Evolutionary conservation across 2,329 filamentous ascomycete species (phyloP), one percentile per base, ranked within the genome.

Genomic region (Diplodia intermedia): DNA sequence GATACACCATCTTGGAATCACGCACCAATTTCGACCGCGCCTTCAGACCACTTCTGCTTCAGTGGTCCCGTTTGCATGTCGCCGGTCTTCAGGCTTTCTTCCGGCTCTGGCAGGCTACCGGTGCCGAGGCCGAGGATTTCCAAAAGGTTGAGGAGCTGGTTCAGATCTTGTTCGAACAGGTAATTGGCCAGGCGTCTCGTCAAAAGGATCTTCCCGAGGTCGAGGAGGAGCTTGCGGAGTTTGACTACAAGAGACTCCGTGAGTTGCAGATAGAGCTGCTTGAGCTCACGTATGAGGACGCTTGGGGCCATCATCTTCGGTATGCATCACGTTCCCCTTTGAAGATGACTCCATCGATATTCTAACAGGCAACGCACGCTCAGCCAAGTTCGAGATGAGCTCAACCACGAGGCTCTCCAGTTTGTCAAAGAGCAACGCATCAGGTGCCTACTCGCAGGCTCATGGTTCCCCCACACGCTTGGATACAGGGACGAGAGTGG

Each of bases 351-450:
- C 3, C 40, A 40, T 40, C 43, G 54, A 57, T 12, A 15, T 14
- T 52, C 66, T 67, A 62, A 67, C 66, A 61, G 31, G 69, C 68
- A 69, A 77, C 71, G 77, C 72, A 60, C 11, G 4, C 67, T 47
- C 70, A 83, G 81, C 71, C 92, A 95, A 79, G 92, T 97, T n/a
- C 90, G 93, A 40, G 93, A 97, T 66, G 93, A 97, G 78, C 85
- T 98, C 54, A 91, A 92, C 72, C 89, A 94, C 74, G 95, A 99
- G 79, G 93, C 94, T 12, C 82, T 97, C 66, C 92, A 97, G 75
- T 99, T 99, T 75, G 92, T 98, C 79, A 97, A 97, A 79, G 95
- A 99, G 81, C 95, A 99, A 79, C 89, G 95, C 47, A 91, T 98
- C 70, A 87, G 95, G 66, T 97, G 94, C 76, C 83, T 99, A 49